Evolutionary conservation across 805 yeast genomes (phyloP), one percentile per base, ranked within the genome.

Genomic region (Pichia cabralensis): DNA sequence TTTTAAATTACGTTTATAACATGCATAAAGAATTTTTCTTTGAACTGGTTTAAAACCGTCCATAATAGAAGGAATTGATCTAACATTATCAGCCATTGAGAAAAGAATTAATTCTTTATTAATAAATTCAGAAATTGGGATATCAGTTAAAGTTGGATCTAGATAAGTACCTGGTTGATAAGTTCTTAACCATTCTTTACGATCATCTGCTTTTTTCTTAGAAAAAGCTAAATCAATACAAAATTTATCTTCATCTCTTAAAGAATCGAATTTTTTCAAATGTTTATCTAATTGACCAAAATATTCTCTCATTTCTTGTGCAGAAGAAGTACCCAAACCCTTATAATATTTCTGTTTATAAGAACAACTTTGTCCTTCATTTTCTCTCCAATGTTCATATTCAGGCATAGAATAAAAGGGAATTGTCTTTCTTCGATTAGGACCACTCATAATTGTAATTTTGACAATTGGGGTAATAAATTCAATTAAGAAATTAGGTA

Each of bases 41-140:
- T 92, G 98, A 39, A 95, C 95, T 1, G 98, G 98, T 57, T 92
- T 92, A 45, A 92, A 74, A 1, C 98, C 98, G 62, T 92, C 98
- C 49, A 89, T 62, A 1, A 85, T 82, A 7, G 86, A 82, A 1
- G 98, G 98, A 50, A 92, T 85, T 0, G 97, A 92, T 56, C 98
- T 75, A 31, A 88, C 73, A 49, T 92, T 88, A 60, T 92, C 98
- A 3, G 97, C 96, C 83, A 92, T 80, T 13, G 96, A 85, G 55
- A 89, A 94, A 29, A 92, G 64, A 56, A 94, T 92, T 49, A 92
- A 70, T 55, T 92, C 98, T 54, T 92, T 85, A 60, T 92, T 88
- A 56, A 92, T 89, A 52, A 92, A 92, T 36, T 89, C 96, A 38
- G 85, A 70, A 42, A 92, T 89, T 3, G 96, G 96, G 46, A 92